These are phyloP conservation scores for Amphibolis antarctica DNA, from an alignment of 106 monocot genomes.

Conservation along the genomic window DNA sequence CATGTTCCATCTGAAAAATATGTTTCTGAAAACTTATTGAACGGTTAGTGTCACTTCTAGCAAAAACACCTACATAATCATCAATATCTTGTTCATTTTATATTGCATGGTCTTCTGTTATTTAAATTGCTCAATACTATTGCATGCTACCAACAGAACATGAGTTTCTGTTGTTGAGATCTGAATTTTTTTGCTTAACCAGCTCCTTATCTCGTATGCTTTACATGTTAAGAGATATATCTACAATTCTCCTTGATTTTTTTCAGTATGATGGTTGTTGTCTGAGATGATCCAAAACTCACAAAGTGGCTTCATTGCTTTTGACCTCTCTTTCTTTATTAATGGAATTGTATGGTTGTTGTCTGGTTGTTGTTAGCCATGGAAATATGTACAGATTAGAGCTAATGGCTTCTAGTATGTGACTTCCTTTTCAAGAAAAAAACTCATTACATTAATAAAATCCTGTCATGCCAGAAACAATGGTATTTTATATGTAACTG, in stretches of 20 bases:
- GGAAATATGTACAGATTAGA: no score
- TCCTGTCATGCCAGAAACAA: no score
- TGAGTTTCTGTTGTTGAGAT: not conserved
- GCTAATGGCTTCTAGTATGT: no score
- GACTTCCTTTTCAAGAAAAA: no score
- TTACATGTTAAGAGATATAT: no score
- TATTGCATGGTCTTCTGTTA: not conserved
- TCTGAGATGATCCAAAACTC: not conserved
- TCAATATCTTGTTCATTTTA: not conserved
- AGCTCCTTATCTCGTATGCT: not conserved
- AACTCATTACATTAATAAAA: no score
- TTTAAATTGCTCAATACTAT: not conserved
- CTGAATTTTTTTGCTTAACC: not conserved
- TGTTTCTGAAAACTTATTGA: slow-evolving; percentile 4
- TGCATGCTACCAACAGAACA: not conserved
- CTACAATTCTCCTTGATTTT: no score
- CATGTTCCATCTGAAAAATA: slow-evolving; percentile 6
- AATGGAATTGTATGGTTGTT: no score
- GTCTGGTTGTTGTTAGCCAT: no score
- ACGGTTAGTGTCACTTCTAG: not conserved
- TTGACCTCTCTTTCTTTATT: no score
- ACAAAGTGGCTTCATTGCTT: not conserved
- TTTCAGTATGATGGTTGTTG: not conserved
- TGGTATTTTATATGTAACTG: no score
- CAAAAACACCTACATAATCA: not conserved